Base-by-base conservation (phyloP, 2,329 filamentous ascomycete genomes). In the Penicillium sp. region DNA sequence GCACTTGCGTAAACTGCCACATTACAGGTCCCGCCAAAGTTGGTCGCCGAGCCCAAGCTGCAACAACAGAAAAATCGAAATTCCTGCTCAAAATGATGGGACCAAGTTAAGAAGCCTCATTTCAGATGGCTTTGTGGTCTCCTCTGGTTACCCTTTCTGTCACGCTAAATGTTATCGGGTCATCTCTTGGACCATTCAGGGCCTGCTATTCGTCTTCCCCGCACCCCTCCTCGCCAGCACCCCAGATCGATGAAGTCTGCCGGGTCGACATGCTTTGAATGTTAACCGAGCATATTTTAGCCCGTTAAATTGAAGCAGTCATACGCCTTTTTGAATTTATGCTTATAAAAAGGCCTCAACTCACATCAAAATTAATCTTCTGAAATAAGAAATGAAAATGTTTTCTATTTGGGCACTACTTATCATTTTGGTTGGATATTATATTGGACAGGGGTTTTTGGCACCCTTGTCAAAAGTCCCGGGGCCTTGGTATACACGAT, bases 401-500 rank as follows among this genome's bases (percentile, higher is more conserved):
- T 48, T 62, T n/a, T 61, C 55, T 24, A 16, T 62, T 11, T 63
- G 60, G 59, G 42, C 33, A 34, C 52, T 37, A 2, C 29, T 26
- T 9, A 42, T 62, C 3, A 18, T 61, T 5, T 21, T 58, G 3
- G 37, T 58, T 11, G 54, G 53, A 3, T 63, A 52, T 37, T 29
- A 50, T 21, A 10, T 62, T 19, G 19, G n/a, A 29, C 45, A 33
- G 48, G 60, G 54, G 21, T 9, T 56, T 39, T 24, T 52, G 24
- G 63, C 64, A 34, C 59, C 58, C 40, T 49, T 62, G 8, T 53
- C 59, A 14, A 59, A 63, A 14, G 14, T 71, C 6, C 68, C 69
- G 8, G 69, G 69, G 0, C 68, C 68, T 1, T 68, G 64, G 64
- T 66, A 66, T 40, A 68, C 68, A 16, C 57, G 48, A 2, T 58